These are phyloP conservation scores for Leccinum olivaceopallidum DNA, from an alignment of 768 basidiomycete species.

Conservation along the genomic window DNA sequence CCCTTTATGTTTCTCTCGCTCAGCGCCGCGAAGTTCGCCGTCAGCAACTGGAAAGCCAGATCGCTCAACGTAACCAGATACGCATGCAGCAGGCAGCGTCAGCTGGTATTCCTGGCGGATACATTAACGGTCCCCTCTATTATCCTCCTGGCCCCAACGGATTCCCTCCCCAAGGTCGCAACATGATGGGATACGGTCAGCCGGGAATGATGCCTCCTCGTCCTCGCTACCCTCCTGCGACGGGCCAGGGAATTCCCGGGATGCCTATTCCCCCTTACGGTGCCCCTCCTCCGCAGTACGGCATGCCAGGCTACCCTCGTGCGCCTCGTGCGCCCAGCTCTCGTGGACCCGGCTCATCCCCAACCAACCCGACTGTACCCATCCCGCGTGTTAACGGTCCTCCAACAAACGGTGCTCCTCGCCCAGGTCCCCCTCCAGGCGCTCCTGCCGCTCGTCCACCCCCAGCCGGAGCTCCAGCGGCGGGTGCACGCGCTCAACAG, in stretches of 20 bases:
- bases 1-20: constrained; percentile 97
- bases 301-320: constrained; percentile 66
- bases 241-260: constrained; percentile 63
- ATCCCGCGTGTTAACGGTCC: constrained; percentile 67
- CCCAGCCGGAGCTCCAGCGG: constrained; percentile 47
- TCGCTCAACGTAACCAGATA: constrained; percentile 94
- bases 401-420: constrained; percentile 54
- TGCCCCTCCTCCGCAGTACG: constrained; percentile 74
- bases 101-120: constrained; percentile 69
- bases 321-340: constrained; percentile 59
- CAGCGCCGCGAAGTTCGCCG: constrained; percentile 98
- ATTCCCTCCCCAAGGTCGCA: constrained; percentile 72
- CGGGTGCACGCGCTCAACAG: constrained; percentile 37
- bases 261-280: constrained; percentile 80
- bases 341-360: constrained; percentile 71
- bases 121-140: constrained; percentile 56
- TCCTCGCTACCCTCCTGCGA: constrained; percentile 74
- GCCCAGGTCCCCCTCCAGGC: constrained; percentile 43
- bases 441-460: constrained; percentile 45
- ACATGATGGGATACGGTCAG: constrained; percentile 80
- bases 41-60: constrained; percentile 98
- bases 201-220: constrained; percentile 88
- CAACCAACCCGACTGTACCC: constrained; percentile 60
- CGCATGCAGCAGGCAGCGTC: constrained; percentile 95
- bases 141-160: constrained; percentile 70